Base-by-base conservation (phyloP, 2,329 filamentous ascomycete genomes). In the Cryphonectria parasitica region DNA sequence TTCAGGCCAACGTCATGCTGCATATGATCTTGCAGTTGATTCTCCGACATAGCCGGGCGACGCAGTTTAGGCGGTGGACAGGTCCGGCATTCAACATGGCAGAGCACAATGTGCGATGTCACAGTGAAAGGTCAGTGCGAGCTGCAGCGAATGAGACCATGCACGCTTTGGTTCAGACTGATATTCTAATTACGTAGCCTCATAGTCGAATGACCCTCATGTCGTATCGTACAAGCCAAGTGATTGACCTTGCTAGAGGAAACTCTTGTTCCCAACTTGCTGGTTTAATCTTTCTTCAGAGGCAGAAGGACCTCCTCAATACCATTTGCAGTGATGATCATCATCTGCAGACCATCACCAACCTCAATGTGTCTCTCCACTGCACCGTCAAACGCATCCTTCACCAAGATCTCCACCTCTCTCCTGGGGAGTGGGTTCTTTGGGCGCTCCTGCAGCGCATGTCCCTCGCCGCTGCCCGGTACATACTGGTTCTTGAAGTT, bases 401-500 rank as follows among this genome's bases (percentile, higher is more conserved):
- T 93, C 76, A 99, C 95, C 77, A 99, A 80, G 74, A 92, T 89
- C 84, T 97, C 92, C 39, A 97, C 95, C 72, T 92, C 90, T 68
- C 87, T 83, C 78, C 89, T 87, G 39, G 90, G 86, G 78, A 98
- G 83, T 66, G 93, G 92, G 77, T 90, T 85, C 72, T 88, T 87
- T 80, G 90, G 87, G 76, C 91, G 88, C 82, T 92, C 88, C 84
- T 92, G 84, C 77, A 98, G 84, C 68, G 90, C 91, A 82, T 97
- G 92, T 60, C 95, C 95, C 72, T 89, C 88, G 70, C 94, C 94
- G 77, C 92, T 95, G 63, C 91, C 93, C 15, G 95, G 94, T 69
- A 96, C 87, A 80, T 97, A 97, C 85, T 98, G 95, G 82, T 99
- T 99, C 89, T 98, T 99, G 87, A 95, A 95, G 85, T 98, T 98